These are phyloP conservation scores for Elaeagnus macrophylla DNA, from an alignment of 306 rosid species.

Conservation along the genomic window DNA sequence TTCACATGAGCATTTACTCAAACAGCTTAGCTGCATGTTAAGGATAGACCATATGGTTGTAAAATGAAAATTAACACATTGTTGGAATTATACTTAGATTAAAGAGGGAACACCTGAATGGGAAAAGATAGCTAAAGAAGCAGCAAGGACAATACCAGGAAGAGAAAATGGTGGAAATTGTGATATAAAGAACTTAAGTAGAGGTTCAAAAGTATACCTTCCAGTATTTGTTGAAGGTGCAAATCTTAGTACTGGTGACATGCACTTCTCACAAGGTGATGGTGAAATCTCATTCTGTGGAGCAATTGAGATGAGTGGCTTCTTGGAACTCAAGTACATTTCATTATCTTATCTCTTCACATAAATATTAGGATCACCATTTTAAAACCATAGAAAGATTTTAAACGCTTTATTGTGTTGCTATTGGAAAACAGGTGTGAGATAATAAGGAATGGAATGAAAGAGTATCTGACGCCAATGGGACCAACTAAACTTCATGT, in stretches of 20 bases:
- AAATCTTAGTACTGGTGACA: conserved; percentile 87
- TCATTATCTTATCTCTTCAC: background rate
- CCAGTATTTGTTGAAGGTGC: conserved; percentile 91
- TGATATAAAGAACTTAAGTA: conserved; percentile 81
- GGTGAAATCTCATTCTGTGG: conserved; percentile 89
- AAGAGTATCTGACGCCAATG: conserved; percentile 94
- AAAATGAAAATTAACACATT: background rate
- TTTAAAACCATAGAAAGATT: background rate
- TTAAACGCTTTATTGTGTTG: background rate
- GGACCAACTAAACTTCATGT: conserved; percentile 88
- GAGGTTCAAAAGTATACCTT: conserved; percentile 80
- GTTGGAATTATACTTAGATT: conserved; percentile 31
- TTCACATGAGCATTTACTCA: background rate
- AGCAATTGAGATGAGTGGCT: conserved; percentile 97
- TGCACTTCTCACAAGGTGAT: conserved; percentile 93
- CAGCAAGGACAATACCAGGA: conserved; percentile 94
- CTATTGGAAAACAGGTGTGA: conserved; percentile 48
- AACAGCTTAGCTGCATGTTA: too few species aligned
- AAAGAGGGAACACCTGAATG: conserved; percentile 49
- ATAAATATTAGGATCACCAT: background rate
- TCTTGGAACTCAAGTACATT: conserved; percentile 73
- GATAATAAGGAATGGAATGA: conserved; percentile 85
- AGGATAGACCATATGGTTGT: background rate
- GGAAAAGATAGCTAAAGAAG: conserved; percentile 79
- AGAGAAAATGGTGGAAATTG: conserved; percentile 97